Evolutionary conservation across 2,329 filamentous ascomycete genomes (phyloP), one percentile per base, ranked within the genome.

Genomic region (Aspergillus amoenus): DNA sequence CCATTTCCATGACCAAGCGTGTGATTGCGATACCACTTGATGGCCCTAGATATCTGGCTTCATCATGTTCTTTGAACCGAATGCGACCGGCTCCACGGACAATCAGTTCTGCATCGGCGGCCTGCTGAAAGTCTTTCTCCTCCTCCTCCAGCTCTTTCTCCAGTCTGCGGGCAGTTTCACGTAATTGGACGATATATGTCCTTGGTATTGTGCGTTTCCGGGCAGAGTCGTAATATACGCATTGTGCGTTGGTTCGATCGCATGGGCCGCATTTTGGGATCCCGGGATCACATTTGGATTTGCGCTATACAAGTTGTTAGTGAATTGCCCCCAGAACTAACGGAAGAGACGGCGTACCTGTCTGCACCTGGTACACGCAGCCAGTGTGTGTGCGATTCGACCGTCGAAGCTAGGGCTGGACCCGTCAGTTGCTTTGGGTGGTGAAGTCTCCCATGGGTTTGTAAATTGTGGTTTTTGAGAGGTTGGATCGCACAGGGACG

Each of bases 21-120:
- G 93, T 96, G 79, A 97, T 96, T 69, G 92, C 91, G 67, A 97
- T 96, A 58, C 93, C 94, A 72, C 93, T 97, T 48, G 93, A 96
- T 3, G 94, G 90, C 0, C 94, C 94, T 3, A 99, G 80, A 71
- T 94, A 97, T 61, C 93, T 90, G 15, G 90, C 87, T 75, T 97
- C 93, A 71, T 96, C 91, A 55, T 88, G 87, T 66, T 93, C 90
- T 67, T 89, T 87, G 52, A 97, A 85, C 43, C 88, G 88, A 66
- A 97, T 91, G 64, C 93, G 84, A 24, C 92, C 93, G 21, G 91
- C 91, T 0, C 90, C 90, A 21, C 92, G 88, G 66, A 97, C 86
- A 74, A 97, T 89, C 65, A 94, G 87, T 73, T 97, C 93, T 21
- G 86, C 84, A 70, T 88, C 88, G 42, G 85, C 84, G 50, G 85